Evolutionary conservation across 1,139 yeast genomes (phyloP), one percentile per base, ranked within the genome.

Genomic region (Saccharomyces hybrid): DNA sequence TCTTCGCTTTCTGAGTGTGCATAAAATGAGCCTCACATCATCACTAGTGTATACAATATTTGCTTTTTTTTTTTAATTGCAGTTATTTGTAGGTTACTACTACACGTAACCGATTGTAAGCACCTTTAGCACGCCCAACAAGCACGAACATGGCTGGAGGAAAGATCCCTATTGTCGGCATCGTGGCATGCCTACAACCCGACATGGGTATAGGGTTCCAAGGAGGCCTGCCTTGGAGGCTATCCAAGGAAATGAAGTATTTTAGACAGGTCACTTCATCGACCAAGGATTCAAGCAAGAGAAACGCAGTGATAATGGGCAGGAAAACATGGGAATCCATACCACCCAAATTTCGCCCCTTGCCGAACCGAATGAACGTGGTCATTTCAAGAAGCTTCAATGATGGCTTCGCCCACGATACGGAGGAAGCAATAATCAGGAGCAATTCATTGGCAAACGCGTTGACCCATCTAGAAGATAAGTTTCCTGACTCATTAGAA

Each of bases 271-370:
- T 88, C 16, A 93, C 99, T 0, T 73, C 83, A 3, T 61, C 62
- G 1, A 66, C 71, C 2, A 49, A 56, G 4, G 71, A 70, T 46
- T 65, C 75, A 5, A 57, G 57, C 5, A 72, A 71, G 55, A 68
- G 72, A 54, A 88, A 91, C 63, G 95, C 90, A 0, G 98, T 95
- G 13, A 78, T 95, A 8, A 93, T 95, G 99, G 99, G 99, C 5
- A 78, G 97, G 55, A 86, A 84, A 66, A 93, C 99, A 1, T 93
- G 98, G 96, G 95, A 90, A 42, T 88, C 97, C 7, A 90, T 93
- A 49, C 99, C 99, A 0, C 58, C 71, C 0, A 83, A 78, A 67
- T 93, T 89, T 72, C 76, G 96, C 59, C 99, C 99, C 0, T 76
- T 93, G 50, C 84, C 86, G 2, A 81, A 78, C 52, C 77, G 99